Evolutionary conservation across 192 early-diverging fungal genomes (phyloP), one percentile per base, ranked within the genome.

Genomic region (Rhizophlyctis rosea): DNA sequence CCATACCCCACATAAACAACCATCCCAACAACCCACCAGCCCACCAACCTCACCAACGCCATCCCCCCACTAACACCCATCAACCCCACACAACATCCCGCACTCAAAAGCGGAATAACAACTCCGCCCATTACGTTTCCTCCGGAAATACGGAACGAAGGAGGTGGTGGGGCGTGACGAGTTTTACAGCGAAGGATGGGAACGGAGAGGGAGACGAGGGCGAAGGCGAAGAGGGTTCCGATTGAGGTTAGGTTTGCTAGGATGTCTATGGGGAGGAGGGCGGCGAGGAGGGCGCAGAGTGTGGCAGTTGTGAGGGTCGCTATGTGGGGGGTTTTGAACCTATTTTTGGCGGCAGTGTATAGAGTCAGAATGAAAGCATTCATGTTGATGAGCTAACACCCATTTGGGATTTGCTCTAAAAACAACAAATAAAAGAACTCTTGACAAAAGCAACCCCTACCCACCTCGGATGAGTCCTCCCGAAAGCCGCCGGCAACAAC

Each of bases 231-330:
- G 27, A 95, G 71, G 2, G 93, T 92, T 4, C 91, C 93, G 36
- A 92, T 80, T 4, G 90, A 91, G 0, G 91, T 91, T 76, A 96
- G 79, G 57, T 93, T 87, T 56, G 86, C 88, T 2, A 96, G 69
- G 24, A 96, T 71, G 50, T 88, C 90, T 24, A 94, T 82, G 1
- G 93, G 93, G 30, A 96, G 69, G 2, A 93, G 24, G 3, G 82
- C 90, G 0, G 88, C 84, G 9, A 86, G 68, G 16, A 89, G 57
- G 0, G 91, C 83, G 64, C 82, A 86, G 14, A 91, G 62, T 4
- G 74, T 27, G 21, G 90, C 90, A 4, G 86, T 67, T 4, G 85
- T 67, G 31, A 90, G 49, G 3, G 90, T 94, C 13, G 89, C 74
- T 28, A 90, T 62, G 36, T 86, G 85, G 9, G 92, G 92, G 1